Evolutionary conservation across 2,329 filamentous ascomycete genomes (phyloP), one percentile per base, ranked within the genome.

Genomic region (Ceratocystiopsis minuta): DNA sequence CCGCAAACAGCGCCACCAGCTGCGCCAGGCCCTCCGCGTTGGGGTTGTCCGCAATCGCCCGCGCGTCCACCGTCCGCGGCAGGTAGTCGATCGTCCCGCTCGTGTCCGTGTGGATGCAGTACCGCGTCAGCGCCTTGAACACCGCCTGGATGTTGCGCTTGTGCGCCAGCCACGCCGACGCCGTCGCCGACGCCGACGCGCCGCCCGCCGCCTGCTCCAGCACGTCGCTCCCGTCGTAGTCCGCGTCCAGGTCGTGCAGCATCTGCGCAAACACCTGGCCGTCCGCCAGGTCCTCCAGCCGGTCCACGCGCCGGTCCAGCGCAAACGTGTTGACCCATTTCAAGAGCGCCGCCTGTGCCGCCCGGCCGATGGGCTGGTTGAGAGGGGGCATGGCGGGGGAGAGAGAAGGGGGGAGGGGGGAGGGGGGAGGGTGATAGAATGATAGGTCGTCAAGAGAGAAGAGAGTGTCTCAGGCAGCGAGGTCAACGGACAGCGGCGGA

Each of bases 101-200:
- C 31, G 36, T 31, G 48, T 51, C 49, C 39, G 47, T 49, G 41
- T 51, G 48, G 34, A 51, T 66, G 43, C 75, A 68, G 52, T 73
- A 75, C 56, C 94, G 93, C 3, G 90, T 86, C 2, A 98, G 66
- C 12, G 73, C 64, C 57, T 96, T 96, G 45, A 96, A 70, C 16
- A 92, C 77, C 2, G 84, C 80, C 57, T 98, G 95, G 4, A 92
- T 85, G 54, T 98, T 90, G 39, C 90, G 79, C 16, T 85, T 76
- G 61, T 94, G 94, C 65, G 63, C 60, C 44, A 68, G 54, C 52
- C 66, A 64, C 45, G 60, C 56, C 38, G 62, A 60, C 28, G 60
- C 57, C 41, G 61, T 57, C 38, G 60, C 55, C 45, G 56, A 64
- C 38, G 62, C 59, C 43, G 72, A 65, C 43, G 32, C 32, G 13